Base-by-base conservation (phyloP, 768 basidiomycete species). In the Russula ochroleuca region DNA sequence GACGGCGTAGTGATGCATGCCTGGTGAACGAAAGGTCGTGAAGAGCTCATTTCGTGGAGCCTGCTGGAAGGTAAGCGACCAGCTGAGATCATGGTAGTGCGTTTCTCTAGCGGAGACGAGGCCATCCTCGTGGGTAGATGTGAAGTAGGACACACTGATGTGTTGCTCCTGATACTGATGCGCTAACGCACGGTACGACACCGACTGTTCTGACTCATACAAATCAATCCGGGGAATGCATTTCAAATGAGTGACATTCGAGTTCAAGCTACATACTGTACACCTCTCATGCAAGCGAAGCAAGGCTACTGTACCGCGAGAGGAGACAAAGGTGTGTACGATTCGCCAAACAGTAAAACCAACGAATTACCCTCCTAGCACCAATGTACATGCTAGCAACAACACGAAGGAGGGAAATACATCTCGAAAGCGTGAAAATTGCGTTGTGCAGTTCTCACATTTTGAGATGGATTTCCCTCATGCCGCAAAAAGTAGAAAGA, bases 1-100 rank as follows among this genome's bases (percentile, higher is more conserved):
- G 25, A 62, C 31, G 14, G 23, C n/a, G 8, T 37, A 54, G 40
- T 57, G 17, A 40, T 43, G 19, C 64, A 43, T 68, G 65, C 67
- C 67, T 68, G 65, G 38, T 68, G n/a, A 25, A 68, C 52, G 51
- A 66, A 68, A 13, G 64, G 64, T 47, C 65, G 49, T 8, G 64
- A 66, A 13, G 50, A 43, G 38, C 57, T 45, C 35, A 48, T 28
- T 54, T 58, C 43, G 33, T 45, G 43, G 35, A 67, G 53, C 41
- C 28, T 66, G 28, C 57, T 47, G 21, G 63, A 69, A 6, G 66
- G 60, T n/a, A 65, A 53, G 40, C 21, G n/a, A 11, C 68, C 68
- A 28, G 52, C 37, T 43, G 68, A 68, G 23, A 68, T 58, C 59
- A 59, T 65, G 21, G 48, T 56, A 7, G 33, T 64, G 14, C 67